A percentile compares a stretch with the other conserved stretches of the same genome.
These are phyloP conservation scores for Globisporangium okanoganense DNA, from an alignment of 352 stramenopile genomes.

Conservation along the genomic window DNA sequence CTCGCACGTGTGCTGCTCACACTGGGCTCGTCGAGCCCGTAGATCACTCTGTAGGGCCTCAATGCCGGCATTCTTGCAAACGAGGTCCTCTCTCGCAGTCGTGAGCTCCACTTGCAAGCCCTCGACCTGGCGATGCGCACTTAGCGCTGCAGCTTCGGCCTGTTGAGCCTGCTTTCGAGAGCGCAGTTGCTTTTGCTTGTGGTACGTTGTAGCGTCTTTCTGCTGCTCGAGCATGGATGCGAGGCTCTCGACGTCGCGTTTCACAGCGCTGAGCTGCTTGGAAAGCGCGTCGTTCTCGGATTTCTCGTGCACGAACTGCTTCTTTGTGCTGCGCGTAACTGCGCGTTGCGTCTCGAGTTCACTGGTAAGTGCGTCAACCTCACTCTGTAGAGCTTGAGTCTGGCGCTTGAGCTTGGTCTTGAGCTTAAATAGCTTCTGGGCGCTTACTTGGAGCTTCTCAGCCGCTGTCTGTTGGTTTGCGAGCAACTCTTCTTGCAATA, in stretches of 20 bases:
- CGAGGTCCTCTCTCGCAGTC: constrained; percentile 29
- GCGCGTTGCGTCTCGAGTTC: constrained; percentile 40
- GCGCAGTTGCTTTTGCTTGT: constrained; percentile 23
- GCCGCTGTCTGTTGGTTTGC: constrained; percentile 1
- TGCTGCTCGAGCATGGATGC: constrained; percentile 40
- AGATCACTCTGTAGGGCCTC: constrained; percentile 26
- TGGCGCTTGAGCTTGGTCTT: constrained; percentile 26
- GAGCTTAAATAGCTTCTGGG: constrained; percentile 28
- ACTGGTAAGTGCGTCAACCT: constrained; percentile 19
- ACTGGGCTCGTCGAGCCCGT: constrained; percentile 10
- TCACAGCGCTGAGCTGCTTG: constrained; percentile 33
- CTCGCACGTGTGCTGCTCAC: constrained; percentile 18
- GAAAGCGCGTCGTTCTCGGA: constrained; percentile 32
- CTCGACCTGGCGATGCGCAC: constrained; percentile 15
- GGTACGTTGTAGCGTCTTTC: constrained; percentile 16
- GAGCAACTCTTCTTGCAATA: constrained; percentile 24
- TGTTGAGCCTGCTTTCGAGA: constrained; percentile 24
- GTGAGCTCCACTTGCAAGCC: constrained; percentile 27
- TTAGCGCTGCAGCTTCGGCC: constrained; percentile 9
- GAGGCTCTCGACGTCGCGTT: constrained; percentile 40
- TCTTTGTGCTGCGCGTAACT: constrained; percentile 28
- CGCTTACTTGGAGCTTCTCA: background rate
- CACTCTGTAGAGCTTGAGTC: constrained; percentile 18
- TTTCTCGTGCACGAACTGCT: constrained; percentile 25
- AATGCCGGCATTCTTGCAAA: constrained; percentile 26